Evolutionary conservation across 768 basidiomycete species (phyloP).

Genomic region (Suillus hirtellus): DNA sequence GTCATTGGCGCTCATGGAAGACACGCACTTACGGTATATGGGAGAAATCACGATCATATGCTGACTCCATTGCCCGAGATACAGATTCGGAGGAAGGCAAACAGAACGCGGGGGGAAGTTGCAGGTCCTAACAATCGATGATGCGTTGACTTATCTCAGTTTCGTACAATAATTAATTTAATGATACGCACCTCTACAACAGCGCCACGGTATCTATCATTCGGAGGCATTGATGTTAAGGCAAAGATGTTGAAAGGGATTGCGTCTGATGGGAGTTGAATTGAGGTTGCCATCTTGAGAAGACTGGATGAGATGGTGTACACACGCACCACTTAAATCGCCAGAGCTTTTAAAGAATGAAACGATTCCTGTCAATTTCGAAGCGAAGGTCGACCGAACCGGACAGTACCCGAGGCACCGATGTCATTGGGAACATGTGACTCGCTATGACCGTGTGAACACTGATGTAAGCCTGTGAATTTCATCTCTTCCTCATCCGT

Average conservation of each 20-base stretch:
- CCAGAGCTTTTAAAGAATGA: not conserved
- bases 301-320: not conserved
- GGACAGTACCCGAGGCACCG: not conserved
- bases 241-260: slow-evolving; percentile 1
- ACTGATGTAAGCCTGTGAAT: too few species aligned
- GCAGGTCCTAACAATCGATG: slow-evolving; percentile 54
- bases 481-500: not conserved
- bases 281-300: slow-evolving; percentile 11
- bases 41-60: slow-evolving; percentile 93
- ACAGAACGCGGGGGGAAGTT: slow-evolving; percentile 86
- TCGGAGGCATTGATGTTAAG: slow-evolving; percentile 14
- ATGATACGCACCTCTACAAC: slow-evolving; percentile 72
- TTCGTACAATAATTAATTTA: not conserved
- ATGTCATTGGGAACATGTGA: not conserved
- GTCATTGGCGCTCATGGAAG: not conserved
- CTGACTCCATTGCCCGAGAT: slow-evolving; percentile 76
- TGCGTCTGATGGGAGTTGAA: slow-evolving; percentile 9
- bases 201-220: slow-evolving; percentile 79
- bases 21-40: slow-evolving; percentile 72
- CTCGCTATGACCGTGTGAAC: not conserved
- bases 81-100: slow-evolving; percentile 72
- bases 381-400: slow-evolving; percentile 1
- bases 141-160: slow-evolving; percentile 10
- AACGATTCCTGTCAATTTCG: not conserved
- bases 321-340: not conserved